Evolutionary conservation across 225 moss, liverwort and hornwort species (phyloP).

Genomic region (Polytrichum commune): DNA sequence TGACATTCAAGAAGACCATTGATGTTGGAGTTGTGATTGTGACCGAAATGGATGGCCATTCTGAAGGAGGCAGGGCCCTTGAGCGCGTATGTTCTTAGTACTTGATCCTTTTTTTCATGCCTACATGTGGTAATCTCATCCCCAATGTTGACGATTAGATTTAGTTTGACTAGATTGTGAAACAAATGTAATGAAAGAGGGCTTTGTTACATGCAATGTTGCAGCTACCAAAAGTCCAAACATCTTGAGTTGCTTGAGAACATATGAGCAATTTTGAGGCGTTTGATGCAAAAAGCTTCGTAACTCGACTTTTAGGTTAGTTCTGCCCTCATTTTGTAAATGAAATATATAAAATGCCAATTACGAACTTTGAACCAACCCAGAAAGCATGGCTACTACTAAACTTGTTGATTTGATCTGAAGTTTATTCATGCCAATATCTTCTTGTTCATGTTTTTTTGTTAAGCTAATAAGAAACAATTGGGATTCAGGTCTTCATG

Average conservation of each 20-base stretch:
- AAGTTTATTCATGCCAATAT: no score
- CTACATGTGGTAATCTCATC: neutral
- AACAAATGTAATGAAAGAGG: slow-evolving; percentile 1
- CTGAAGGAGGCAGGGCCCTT: slow-evolving; percentile 84
- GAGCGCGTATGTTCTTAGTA: slow-evolving; percentile 55
- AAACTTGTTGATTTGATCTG: no score
- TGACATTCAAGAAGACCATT: slow-evolving; percentile 83
- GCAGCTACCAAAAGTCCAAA: slow-evolving; percentile 86
- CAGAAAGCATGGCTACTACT: no score
- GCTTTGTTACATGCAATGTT: slow-evolving; percentile 37
- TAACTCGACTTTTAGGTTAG: slow-evolving; percentile 79
- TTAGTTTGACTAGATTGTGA: slow-evolving; percentile 3
- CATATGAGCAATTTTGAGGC: slow-evolving; percentile 90
- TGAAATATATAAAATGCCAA: neutral
- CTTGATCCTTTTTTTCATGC: neutral
- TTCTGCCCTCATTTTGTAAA: neutral
- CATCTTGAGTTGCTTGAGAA: slow-evolving; percentile 82
- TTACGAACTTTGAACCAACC: no score
- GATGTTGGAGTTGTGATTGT: slow-evolving; percentile 89
- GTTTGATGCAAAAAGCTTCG: slow-evolving; percentile 84
- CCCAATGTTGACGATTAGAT: no score
- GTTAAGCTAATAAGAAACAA: no score
- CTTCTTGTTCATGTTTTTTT: no score
- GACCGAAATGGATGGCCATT: slow-evolving; percentile 95
- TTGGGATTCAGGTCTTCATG: slow-evolving; percentile 53